These are phyloP conservation scores for Diutina sp. DNA, from an alignment of 1,139 yeast species.

Conservation along the genomic window DNA sequence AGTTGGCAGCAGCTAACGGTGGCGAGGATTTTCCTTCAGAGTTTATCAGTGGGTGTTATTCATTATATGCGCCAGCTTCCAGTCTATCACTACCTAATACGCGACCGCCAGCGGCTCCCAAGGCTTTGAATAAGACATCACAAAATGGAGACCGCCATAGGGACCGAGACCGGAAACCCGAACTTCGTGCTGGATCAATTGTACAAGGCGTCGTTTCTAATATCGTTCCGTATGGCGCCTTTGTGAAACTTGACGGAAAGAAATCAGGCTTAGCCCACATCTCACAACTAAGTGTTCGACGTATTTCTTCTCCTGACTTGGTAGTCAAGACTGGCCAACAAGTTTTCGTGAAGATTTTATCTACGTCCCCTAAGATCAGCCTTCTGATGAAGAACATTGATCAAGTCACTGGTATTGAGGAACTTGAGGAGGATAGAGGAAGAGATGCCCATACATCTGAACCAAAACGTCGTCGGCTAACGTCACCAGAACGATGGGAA, in stretches of 20 bases:
- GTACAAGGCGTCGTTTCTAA: conserved; percentile 51
- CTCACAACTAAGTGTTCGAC: conserved; percentile 45
- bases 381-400: conserved; percentile 68
- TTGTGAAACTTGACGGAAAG: conserved; percentile 27
- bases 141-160: background rate
- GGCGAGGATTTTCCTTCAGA: conserved; percentile 44
- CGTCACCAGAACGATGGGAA: conserved; percentile 91
- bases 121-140: background rate
- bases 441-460: background rate
- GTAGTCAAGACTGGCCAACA: conserved; percentile 42
- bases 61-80: background rate
- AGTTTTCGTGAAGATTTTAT: conserved; percentile 51
- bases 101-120: background rate
- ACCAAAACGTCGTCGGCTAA: conserved; percentile 22
- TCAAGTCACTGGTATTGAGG: conserved; percentile 45
- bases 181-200: conserved; percentile 27
- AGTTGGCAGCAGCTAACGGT: conserved; percentile 41
- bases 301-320: conserved; percentile 49
- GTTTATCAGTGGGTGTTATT: conserved; percentile 10
- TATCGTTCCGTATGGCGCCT: conserved; percentile 66
- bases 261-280: conserved; percentile 63
- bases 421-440: conserved; percentile 12
- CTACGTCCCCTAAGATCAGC: conserved; percentile 38
- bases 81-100: background rate
- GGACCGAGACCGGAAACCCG: background rate